These are phyloP conservation scores for Geosmithia flava DNA, from an alignment of 2,329 filamentous ascomycete species.

Conservation along the genomic window DNA sequence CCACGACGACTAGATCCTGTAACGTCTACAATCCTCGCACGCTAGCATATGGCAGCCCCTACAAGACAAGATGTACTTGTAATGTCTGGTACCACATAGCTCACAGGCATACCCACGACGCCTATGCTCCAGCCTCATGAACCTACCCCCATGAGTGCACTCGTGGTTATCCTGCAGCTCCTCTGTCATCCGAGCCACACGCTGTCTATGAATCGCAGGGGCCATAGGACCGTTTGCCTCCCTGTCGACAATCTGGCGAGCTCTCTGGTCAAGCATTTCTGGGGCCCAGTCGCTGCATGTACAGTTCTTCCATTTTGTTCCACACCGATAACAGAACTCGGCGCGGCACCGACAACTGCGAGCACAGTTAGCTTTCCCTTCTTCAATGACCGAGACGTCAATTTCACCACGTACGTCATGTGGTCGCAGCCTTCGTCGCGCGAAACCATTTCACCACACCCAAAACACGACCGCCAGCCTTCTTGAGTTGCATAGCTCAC, in stretches of 20 bases:
- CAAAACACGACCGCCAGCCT: conserved; percentile 4
- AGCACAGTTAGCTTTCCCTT: background rate
- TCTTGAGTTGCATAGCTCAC: background rate
- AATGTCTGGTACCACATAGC: conserved; percentile 1
- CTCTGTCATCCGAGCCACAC: conserved; percentile 1
- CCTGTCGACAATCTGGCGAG: conserved; percentile 4
- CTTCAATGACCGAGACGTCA: background rate
- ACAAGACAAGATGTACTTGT: conserved; percentile 4
- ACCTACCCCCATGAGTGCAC: conserved; percentile 2
- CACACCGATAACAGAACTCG: conserved; percentile 5
- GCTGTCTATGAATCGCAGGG: conserved; percentile 1
- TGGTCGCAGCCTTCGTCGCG: conserved; percentile 5
- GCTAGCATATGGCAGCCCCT: conserved; percentile 4
- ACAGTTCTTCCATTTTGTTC: conserved; percentile 4
- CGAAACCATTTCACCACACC: conserved; percentile 4
- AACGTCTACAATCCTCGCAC: conserved; percentile 1
- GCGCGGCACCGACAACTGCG: conserved; percentile 3
- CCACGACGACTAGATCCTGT: conserved; percentile 2
- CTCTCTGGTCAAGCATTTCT: conserved; percentile 3
- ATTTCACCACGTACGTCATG: conserved; percentile 3
- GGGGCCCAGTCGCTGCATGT: conserved; percentile 4
- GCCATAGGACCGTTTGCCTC: conserved; percentile 2
- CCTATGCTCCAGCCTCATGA: conserved; percentile 1
- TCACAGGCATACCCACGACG: conserved; percentile 1
- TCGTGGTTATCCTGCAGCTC: conserved; percentile 3